phyloP scores from a whole-genome alignment of 2,329 filamentous ascomycete genomes.

The Talaromyces sp. region DNA sequence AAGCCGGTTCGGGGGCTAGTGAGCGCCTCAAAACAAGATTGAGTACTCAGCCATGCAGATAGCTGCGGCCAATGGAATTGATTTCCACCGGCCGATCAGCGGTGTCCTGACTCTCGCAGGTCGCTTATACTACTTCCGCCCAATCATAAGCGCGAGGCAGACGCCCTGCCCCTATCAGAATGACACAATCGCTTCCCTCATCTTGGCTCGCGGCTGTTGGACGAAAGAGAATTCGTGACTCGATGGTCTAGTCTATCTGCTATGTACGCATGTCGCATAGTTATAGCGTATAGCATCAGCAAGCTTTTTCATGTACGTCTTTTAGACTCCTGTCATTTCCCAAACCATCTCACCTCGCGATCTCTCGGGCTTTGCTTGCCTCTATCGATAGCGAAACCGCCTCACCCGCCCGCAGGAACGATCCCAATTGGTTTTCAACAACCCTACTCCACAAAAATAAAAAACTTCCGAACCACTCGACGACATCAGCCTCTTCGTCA shows the following conservation, averaged over 20 bases:
- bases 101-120: not conserved
- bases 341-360: not conserved
- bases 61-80: not conserved
- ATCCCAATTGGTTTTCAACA: not conserved
- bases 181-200: not conserved
- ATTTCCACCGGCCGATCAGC: not conserved
- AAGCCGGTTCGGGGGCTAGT: not conserved
- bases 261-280: not conserved
- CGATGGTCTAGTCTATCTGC: not conserved
- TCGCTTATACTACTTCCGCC: not conserved
- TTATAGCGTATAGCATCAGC: not conserved
- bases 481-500: not conserved
- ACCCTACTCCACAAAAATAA: not conserved
- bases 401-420: not conserved
- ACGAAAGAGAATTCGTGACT: not conserved
- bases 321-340: not conserved
- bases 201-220: not conserved
- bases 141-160: not conserved
- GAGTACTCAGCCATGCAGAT: not conserved
- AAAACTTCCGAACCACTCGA: not conserved
- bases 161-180: not conserved
- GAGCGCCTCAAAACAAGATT: conserved; percentile 14
- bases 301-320: not conserved
- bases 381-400: not conserved
- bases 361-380: not conserved